Conservation (phyloP, 768 basidiomycete species). For the Russula sp. region DNA sequence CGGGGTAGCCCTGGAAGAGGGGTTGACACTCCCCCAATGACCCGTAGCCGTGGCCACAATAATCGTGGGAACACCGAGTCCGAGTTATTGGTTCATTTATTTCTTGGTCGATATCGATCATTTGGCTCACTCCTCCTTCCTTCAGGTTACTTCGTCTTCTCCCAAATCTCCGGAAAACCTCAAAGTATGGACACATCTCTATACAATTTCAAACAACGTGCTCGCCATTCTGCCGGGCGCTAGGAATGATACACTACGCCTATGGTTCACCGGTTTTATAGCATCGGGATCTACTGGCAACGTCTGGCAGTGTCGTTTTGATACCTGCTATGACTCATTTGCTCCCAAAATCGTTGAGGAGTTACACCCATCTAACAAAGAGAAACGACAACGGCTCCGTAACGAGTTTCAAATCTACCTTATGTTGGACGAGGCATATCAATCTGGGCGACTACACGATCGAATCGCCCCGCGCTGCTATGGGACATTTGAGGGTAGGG, state of each 20-base stretch:
- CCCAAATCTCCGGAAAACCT: not conserved
- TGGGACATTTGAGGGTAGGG: no score
- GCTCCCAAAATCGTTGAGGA: no score
- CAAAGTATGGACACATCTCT: not conserved
- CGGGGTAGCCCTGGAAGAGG: no score
- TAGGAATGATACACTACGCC: not conserved
- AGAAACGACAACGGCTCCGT: no score
- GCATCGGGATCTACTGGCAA: no score
- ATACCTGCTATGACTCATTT: not conserved
- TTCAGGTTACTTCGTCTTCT: not conserved
- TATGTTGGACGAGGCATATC: not conserved
- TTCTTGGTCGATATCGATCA: not conserved
- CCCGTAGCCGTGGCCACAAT: not conserved
- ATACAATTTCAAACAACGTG: no score
- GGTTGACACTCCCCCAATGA: slow-evolving; percentile 5
- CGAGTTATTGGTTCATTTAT: no score
- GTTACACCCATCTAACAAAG: no score
- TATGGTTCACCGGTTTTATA: not conserved
- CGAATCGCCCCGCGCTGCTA: not conserved
- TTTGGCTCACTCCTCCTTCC: not conserved
- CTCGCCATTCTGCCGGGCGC: not conserved
- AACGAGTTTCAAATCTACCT: not conserved
- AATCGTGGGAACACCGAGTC: not conserved
- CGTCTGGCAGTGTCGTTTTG: not conserved
- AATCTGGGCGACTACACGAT: not conserved